Base-by-base conservation (phyloP, 2,329 filamentous ascomycete species). In the Berkeleyomyces basicola region DNA sequence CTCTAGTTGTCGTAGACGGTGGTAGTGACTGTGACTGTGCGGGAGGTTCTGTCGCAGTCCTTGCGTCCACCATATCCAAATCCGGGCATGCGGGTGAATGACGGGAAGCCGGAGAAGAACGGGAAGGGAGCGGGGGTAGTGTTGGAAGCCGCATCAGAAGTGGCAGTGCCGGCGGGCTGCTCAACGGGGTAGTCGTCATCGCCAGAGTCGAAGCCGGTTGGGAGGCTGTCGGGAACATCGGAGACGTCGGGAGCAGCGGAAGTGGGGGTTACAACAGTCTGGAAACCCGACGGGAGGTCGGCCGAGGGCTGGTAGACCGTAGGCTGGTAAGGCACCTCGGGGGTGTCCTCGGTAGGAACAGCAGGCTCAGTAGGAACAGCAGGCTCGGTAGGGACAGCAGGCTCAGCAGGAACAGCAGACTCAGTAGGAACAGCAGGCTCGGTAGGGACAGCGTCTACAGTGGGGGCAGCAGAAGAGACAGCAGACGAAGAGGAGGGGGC, bases 291-390 rank as follows among this genome's bases (percentile, higher is more conserved):
- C 14, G 60, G 49, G 10, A 47, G 42, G 5, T 16, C 37, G 10
- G 23, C 23, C 23, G 40, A 40, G 42, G 40, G 10, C 42, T 44
- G 14, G 57, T 64, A 53, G 6, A 14, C 59, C 46, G 63, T 39
- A 16, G 43, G 11, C 4, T 3, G 4, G 11, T 7, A 47, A n/a
- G 62, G 6, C 11, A 47, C 11, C 7, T 61, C 58, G 16, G 51
- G 3, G 10, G 59, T 44, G 43, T 53, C n/a, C 55, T 53, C 55
- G 7, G 62, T 53, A 42, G 62, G 14, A 33, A 44, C 42, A 46
- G 58, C 40, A 1, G 11, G 90, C 73, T 87, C 86, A 66, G 92
- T 79, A 65, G 87, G 9, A 44, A 6, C 86, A 76, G 85, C 84
- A 61, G 77, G 74, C 71, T 82, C 81, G 66, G 78, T 74, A 69